Base-by-base conservation (phyloP, 2,329 filamentous ascomycete genomes). In the Pyricularia sp. region DNA sequence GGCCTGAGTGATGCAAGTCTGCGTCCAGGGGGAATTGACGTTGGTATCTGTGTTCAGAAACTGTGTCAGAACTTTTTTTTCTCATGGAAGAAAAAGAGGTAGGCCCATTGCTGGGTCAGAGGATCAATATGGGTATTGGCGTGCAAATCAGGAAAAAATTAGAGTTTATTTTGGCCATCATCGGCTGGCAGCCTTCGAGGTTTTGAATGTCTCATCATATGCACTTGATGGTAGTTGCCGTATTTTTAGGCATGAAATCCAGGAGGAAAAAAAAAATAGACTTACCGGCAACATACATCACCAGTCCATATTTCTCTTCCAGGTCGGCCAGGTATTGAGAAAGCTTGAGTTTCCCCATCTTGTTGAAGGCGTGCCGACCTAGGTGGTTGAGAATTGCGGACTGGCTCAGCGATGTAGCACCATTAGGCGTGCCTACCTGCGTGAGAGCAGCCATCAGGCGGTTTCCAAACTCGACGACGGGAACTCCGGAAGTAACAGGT, bases 11-110 rank as follows among this genome's bases (percentile, higher is more conserved):
- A 99, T 97, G 74, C 96, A 99, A 0, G 94, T 97, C 72, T 97
- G 92, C 0, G 96, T 99, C 94, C 94, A 99, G 0, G 93, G 93
- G 1, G 96, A 91, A 71, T 96, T 97, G 70, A 97, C 94, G 67
- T 88, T 96, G 4, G 96, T 99, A 75, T 99, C 94, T 88, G 63
- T 60, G 33, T 31, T 64, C n/a, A 66, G 64, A n/a, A 60, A n/a
- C 61, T 24, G 33, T 24, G 5, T 49, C 24, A 35, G 6, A 12
- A 4, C 13, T 13, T 62, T 35, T 31, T 22, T 16, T 5, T 12
- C 33, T 16, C 9, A 5, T 7, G 13, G 10, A 26, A 26, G 22
- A 30, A 22, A 16, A 30, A 8, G 10, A 26, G 19, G 12, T 49
- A 33, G 3, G 12, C 26, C 24, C 33, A 55, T 57, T n/a, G 26